Evolutionary conservation across 2,329 filamentous ascomycete genomes (phyloP).

Genomic region (Calonectria ilicicola): DNA sequence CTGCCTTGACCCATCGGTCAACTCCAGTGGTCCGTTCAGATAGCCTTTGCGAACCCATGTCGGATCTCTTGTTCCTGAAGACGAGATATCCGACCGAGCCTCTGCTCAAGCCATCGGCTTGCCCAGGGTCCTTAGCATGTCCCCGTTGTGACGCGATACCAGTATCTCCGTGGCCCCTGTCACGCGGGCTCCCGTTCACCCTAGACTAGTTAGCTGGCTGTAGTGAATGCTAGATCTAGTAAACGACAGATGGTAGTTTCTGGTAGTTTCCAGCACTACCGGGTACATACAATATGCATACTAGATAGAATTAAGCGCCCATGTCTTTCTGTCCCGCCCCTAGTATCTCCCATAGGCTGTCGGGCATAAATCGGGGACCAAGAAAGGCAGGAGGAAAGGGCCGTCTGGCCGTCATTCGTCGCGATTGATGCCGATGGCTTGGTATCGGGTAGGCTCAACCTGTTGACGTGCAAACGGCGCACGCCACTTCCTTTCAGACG

Average conservation of each 20-base stretch:
- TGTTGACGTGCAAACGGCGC: not conserved
- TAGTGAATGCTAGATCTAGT: not conserved
- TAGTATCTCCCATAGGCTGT: not conserved
- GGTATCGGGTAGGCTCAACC: not conserved
- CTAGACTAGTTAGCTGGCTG: not conserved
- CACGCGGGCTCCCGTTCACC: not conserved
- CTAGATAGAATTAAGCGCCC: not conserved
- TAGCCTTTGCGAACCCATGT: not conserved
- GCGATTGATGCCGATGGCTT: not conserved
- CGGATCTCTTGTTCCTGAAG: not conserved
- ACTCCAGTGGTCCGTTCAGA: not conserved
- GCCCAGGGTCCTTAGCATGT: too few species aligned
- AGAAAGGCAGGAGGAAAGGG: not conserved
- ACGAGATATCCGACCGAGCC: not conserved
- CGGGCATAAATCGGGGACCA: not conserved
- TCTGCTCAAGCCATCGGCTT: not conserved
- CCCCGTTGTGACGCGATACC: not conserved
- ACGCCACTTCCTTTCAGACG: not conserved
- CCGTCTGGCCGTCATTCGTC: not conserved
- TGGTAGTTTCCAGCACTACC: not conserved
- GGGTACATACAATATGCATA: not conserved
- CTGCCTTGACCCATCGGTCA: not conserved
- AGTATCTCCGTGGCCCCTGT: not conserved
- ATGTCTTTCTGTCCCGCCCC: not conserved
- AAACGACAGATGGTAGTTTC: not conserved